These are phyloP conservation scores for Mycena galopus DNA, from an alignment of 768 basidiomycete genomes.

Conservation along the genomic window DNA sequence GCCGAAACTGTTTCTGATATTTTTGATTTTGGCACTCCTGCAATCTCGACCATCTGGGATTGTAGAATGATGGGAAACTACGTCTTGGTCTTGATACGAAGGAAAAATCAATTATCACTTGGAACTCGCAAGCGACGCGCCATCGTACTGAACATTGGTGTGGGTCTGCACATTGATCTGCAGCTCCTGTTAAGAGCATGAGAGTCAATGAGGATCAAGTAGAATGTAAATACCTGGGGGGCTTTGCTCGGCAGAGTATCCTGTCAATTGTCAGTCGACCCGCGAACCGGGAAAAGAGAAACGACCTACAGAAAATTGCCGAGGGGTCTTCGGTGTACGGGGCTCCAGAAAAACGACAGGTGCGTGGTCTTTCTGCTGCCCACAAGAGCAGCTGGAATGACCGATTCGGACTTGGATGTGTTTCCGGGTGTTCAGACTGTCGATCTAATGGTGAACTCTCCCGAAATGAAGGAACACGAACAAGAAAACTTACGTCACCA, in stretches of 20 bases:
- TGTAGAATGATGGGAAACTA: no score
- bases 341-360: slow-evolving; percentile 18
- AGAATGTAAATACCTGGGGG: not conserved
- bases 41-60: no score
- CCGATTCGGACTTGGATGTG: slow-evolving; percentile 39
- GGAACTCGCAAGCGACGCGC: not conserved
- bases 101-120: slow-evolving; percentile 5
- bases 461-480: not conserved
- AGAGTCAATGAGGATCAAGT: not conserved
- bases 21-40: no score
- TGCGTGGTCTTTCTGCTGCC: not conserved
- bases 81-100: no score
- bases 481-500: slow-evolving; percentile 55
- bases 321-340: not conserved
- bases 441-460: not conserved
- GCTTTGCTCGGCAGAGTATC: not conserved
- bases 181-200: not conserved
- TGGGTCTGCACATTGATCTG: slow-evolving; percentile 25
- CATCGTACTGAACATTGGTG: slow-evolving; percentile 20
- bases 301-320: not conserved
- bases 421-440: slow-evolving; percentile 56
- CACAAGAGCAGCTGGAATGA: not conserved
- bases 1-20: no score
- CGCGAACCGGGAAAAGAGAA: no score
- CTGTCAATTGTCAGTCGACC: not conserved